Evolutionary conservation across 2,329 filamentous ascomycete species (phyloP).

Genomic region (Penicillium olsonii): DNA sequence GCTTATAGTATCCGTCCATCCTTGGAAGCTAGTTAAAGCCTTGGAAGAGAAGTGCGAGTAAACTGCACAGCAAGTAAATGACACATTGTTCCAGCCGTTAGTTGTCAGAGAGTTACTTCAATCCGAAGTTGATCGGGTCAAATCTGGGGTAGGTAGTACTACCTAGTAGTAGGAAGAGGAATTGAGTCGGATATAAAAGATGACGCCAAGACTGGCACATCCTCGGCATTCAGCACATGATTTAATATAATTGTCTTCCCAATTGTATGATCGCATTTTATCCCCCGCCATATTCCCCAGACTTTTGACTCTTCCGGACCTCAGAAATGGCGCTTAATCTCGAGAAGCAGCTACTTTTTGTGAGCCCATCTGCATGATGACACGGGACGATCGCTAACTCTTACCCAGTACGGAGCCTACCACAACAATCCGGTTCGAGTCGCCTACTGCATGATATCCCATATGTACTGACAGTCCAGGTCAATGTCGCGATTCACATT

Average conservation of each 20-base stretch:
- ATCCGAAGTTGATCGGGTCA: no score
- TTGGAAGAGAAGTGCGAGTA: no score
- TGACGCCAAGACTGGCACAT: slow-evolving; percentile 3
- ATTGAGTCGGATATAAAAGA: neutral
- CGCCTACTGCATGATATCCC: slow-evolving; percentile 20
- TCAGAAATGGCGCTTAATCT: slow-evolving; percentile 56
- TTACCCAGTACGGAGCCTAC: slow-evolving; percentile 63
- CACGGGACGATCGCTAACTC: slow-evolving; percentile 17
- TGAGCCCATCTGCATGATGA: slow-evolving; percentile 42
- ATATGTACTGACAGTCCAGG: slow-evolving; percentile 44
- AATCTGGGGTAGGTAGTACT: no score
- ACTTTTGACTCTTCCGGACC: neutral
- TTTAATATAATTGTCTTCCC: slow-evolving; percentile 2
- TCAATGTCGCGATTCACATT: slow-evolving; percentile 66
- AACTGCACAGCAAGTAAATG: no score
- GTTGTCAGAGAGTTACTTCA: no score
- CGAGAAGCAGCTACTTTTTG: slow-evolving; percentile 67
- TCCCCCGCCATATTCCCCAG: slow-evolving; percentile 5
- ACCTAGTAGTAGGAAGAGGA: neutral
- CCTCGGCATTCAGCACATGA: neutral
- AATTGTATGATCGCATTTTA: neutral
- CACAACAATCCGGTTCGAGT: slow-evolving; percentile 63
- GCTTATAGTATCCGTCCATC: no score
- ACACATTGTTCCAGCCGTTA: no score
- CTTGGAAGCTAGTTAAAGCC: no score